Evolutionary conservation across 2,329 filamentous ascomycete genomes (phyloP).

Genomic region (Pseudopithomyces chartarum): DNA sequence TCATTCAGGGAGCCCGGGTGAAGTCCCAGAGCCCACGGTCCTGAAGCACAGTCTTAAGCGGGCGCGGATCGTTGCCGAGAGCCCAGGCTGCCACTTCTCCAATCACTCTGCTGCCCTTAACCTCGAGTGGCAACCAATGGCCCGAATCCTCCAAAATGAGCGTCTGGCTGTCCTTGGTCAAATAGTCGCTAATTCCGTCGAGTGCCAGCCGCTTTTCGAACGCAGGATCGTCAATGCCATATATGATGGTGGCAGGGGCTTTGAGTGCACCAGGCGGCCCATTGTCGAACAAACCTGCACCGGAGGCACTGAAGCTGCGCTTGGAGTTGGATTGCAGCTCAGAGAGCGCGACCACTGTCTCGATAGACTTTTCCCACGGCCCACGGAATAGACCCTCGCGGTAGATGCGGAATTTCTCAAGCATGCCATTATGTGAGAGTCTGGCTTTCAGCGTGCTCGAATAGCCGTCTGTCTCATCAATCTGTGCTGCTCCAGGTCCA

Average conservation of each 20-base stretch:
- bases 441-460: slow-evolving; percentile 49
- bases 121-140: slow-evolving; percentile 59
- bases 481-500: slow-evolving; percentile 56
- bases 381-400: slow-evolving; percentile 53
- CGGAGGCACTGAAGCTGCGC: slow-evolving; percentile 20
- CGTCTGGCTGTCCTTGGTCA: slow-evolving; percentile 56
- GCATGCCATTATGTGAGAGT: slow-evolving; percentile 51
- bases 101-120: slow-evolving; percentile 49
- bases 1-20: no score
- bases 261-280: slow-evolving; percentile 54
- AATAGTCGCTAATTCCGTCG: slow-evolving; percentile 59
- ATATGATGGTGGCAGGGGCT: slow-evolving; percentile 59
- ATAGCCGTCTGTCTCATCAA: slow-evolving; percentile 35
- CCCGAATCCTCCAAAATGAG: slow-evolving; percentile 55
- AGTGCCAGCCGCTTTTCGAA: slow-evolving; percentile 56
- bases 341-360: slow-evolving; percentile 55
- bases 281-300: slow-evolving; percentile 51
- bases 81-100: slow-evolving; percentile 45
- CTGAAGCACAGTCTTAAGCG: slow-evolving; percentile 21
- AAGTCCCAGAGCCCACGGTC: background rate
- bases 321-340: slow-evolving; percentile 38
- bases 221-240: slow-evolving; percentile 58
- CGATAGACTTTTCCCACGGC: slow-evolving; percentile 58
- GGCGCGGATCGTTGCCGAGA: slow-evolving; percentile 24
- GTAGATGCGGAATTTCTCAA: slow-evolving; percentile 60